Conservation (phyloP, 2,329 filamentous ascomycete genomes). For the Tolypocladium endophyticum region DNA sequence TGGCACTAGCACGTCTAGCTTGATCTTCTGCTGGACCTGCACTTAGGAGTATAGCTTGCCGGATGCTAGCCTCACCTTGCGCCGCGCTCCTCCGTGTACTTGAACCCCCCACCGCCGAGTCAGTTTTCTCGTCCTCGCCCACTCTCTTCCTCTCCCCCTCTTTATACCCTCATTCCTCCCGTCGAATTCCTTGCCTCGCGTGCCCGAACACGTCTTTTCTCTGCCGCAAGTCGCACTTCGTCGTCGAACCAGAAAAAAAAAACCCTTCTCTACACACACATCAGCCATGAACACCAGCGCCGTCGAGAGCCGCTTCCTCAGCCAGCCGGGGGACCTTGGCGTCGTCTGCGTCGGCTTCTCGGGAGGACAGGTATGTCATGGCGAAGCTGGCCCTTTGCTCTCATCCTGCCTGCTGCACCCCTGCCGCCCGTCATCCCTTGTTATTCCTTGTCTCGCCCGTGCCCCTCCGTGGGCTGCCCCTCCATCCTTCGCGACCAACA, state of each 20-base stretch:
- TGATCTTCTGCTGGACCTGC: slow-evolving; percentile 7
- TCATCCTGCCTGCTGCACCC: background rate
- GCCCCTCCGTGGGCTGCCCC: background rate
- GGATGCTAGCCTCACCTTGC: background rate
- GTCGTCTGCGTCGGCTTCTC: slow-evolving; percentile 94
- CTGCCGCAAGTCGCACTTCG: background rate
- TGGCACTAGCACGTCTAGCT: slow-evolving; percentile 1
- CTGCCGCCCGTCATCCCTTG: background rate
- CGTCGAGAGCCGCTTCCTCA: slow-evolving; percentile 64
- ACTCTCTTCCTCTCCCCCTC: background rate
- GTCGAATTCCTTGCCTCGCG: background rate
- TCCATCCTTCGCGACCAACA: background rate
- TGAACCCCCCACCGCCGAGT: background rate
- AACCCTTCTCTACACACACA: background rate
- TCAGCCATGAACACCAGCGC: slow-evolving; percentile 40
- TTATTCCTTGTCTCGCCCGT: background rate
- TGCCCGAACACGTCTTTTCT: background rate
- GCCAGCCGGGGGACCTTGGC: slow-evolving; percentile 68
- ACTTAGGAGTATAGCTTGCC: slow-evolving; percentile 11
- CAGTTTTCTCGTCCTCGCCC: background rate
- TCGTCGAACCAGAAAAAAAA: background rate
- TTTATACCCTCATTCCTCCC: background rate
- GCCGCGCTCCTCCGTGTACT: background rate
- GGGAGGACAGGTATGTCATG: slow-evolving; percentile 69
- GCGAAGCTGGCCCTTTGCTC: background rate